Evolutionary conservation across 2,329 filamentous ascomycete species (phyloP).

Genomic region (Escovopsis sp.): DNA sequence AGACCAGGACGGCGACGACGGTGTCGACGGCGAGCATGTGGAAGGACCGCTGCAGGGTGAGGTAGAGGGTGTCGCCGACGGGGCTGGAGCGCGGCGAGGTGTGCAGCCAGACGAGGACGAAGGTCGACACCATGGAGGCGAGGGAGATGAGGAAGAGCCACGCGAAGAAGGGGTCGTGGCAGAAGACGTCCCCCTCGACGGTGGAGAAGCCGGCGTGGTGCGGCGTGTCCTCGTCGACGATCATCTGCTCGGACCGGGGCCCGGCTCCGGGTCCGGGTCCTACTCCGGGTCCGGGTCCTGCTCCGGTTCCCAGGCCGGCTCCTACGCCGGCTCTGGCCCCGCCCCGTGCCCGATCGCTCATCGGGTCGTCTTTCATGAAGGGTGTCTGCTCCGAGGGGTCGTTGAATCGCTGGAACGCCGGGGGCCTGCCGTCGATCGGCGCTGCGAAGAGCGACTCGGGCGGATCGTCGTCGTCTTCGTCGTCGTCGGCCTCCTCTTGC

Average conservation of each 20-base stretch:
- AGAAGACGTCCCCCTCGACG: conserved; percentile 52
- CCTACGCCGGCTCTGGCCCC: too few species aligned
- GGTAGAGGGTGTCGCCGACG: conserved; percentile 88
- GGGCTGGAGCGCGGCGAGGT: conserved; percentile 58
- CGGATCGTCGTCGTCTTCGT: conserved; percentile 38
- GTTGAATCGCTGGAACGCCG: conserved; percentile 47
- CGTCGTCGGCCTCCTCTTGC: conserved; percentile 37
- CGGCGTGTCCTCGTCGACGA: conserved; percentile 19
- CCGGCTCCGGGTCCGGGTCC: too few species aligned
- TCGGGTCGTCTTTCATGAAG: conserved; percentile 26
- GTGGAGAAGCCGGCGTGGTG: conserved; percentile 32
- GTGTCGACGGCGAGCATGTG: conserved; percentile 85
- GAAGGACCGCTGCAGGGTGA: conserved; percentile 71
- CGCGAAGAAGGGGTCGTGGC: conserved; percentile 83
- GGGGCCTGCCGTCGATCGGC: conserved; percentile 36
- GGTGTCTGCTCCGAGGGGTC: conserved; percentile 21
- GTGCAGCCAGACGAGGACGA: conserved; percentile 78
- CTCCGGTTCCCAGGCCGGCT: too few species aligned
- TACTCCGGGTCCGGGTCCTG: too few species aligned
- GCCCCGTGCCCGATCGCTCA: conserved; percentile 21
- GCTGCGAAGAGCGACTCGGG: conserved; percentile 45
- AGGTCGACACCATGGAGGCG: conserved; percentile 73
- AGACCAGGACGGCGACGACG: conserved; percentile 73
- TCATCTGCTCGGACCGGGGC: too few species aligned
- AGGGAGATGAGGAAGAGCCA: conserved; percentile 77